Conservation (phyloP, 805 yeast species). For the Saccharomycopsis oosterbeekiorum region DNA sequence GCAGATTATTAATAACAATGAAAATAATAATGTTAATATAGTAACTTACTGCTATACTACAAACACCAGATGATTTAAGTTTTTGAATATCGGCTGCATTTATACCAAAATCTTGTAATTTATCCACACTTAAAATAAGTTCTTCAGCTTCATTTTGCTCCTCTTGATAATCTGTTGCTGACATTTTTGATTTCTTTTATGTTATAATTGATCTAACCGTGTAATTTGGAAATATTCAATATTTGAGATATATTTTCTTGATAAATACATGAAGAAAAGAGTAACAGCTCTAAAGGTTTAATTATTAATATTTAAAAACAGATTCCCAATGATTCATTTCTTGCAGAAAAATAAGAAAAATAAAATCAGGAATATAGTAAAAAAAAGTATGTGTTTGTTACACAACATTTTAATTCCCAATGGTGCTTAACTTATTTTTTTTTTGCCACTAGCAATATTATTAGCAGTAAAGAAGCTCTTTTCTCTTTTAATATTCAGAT, state of each 20-base stretch:
- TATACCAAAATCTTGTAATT: constrained; percentile 56
- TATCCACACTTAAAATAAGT: constrained; percentile 26
- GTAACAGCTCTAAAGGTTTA: too few relatives aligned
- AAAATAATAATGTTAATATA: too few relatives aligned
- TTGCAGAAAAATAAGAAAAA: too few relatives aligned
- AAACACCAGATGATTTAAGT: constrained; percentile 56
- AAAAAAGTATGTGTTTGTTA: neutral
- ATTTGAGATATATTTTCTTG: too few relatives aligned
- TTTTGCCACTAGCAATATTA: neutral
- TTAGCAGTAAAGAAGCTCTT: too few relatives aligned
- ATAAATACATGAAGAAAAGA: too few relatives aligned
- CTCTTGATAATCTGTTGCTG: neutral
- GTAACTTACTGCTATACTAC: constrained; percentile 49
- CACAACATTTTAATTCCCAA: neutral
- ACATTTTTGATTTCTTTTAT: neutral
- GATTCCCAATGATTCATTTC: too few relatives aligned
- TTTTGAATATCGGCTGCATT: constrained; percentile 64
- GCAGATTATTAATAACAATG: neutral
- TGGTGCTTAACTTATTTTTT: neutral
- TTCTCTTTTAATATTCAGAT: too few relatives aligned
- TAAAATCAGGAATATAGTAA: too few relatives aligned
- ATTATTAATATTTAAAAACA: too few relatives aligned
- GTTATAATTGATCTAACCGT: too few relatives aligned
- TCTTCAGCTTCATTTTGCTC: neutral
- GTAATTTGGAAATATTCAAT: too few relatives aligned